Evolutionary conservation across 495 filamentous ascomycete genomes (phyloP).

Genomic region (Apodospora peruviana): DNA sequence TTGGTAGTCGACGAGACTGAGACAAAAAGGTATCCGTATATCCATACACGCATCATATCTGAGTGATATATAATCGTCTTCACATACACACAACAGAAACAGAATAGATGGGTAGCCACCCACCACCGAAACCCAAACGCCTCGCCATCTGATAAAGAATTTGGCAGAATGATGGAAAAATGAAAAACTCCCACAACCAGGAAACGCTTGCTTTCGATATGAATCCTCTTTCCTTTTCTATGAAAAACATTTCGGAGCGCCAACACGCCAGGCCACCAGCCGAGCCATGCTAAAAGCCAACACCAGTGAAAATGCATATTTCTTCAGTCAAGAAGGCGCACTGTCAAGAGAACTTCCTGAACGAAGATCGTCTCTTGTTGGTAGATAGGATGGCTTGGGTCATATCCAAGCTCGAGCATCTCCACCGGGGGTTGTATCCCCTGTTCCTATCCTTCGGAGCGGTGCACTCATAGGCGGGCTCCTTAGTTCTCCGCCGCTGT

Average conservation of each 20-base stretch:
- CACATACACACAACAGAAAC: too few species aligned
- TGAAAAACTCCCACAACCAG: too few species aligned
- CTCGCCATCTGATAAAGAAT: too few species aligned
- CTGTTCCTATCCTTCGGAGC: slow-evolving; percentile 8
- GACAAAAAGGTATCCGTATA: too few species aligned
- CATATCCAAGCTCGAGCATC: neutral
- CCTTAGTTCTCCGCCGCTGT: slow-evolving; percentile 2
- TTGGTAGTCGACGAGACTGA: too few species aligned
- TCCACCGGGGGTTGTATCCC: neutral
- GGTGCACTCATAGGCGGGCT: slow-evolving; percentile 15
- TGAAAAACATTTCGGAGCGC: neutral
- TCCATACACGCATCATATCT: too few species aligned
- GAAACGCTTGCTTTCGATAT: too few species aligned
- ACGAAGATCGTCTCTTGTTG: neutral
- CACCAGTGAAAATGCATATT: neutral
- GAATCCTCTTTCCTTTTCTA: too few species aligned
- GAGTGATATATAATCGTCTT: too few species aligned
- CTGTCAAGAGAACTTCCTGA: neutral
- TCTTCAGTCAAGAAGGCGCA: neutral
- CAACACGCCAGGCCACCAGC: neutral
- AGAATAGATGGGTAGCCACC: too few species aligned
- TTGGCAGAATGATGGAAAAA: too few species aligned
- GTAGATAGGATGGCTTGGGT: neutral
- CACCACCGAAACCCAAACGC: too few species aligned
- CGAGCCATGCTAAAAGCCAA: neutral